Evolutionary conservation across 140 eudicot genomes (phyloP).

Genomic region (Artemisia princeps): DNA sequence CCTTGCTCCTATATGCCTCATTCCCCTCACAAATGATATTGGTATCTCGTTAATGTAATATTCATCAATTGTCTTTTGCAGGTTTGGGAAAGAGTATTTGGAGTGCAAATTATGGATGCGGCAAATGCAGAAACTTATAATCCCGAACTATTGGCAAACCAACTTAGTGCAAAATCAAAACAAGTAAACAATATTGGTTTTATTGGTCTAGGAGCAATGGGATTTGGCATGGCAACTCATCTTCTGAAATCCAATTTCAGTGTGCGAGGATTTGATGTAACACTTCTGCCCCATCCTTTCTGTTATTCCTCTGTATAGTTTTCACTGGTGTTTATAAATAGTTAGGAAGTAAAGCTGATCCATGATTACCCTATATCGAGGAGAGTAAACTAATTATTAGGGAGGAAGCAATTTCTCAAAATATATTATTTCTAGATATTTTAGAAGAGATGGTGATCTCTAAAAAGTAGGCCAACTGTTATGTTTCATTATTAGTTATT

Average conservation of each 20-base stretch:
- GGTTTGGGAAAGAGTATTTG: constrained; percentile 77
- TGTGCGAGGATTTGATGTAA: constrained; percentile 84
- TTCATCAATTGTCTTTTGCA: constrained; percentile 25
- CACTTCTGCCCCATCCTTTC: constrained; percentile 17
- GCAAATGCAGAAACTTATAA: constrained; percentile 68
- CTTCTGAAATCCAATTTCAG: constrained; percentile 67
- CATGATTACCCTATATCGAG: background rate
- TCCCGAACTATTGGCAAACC: constrained; percentile 61
- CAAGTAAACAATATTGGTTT: constrained; percentile 61
- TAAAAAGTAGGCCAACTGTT: too few relatives aligned
- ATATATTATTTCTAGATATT: too few relatives aligned
- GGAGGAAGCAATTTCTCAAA: too few relatives aligned
- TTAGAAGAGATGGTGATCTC: too few relatives aligned
- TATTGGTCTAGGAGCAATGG: constrained; percentile 99
- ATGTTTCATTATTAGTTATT: too few relatives aligned
- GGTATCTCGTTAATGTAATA: constrained; percentile 8
- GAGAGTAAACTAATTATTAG: too few relatives aligned
- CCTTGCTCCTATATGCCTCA: background rate
- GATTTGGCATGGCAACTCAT: constrained; percentile 99
- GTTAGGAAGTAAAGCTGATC: constrained; percentile 1
- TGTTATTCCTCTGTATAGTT: background rate
- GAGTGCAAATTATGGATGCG: constrained; percentile 64
- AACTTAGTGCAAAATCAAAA: constrained; percentile 43
- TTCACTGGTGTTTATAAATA: background rate
- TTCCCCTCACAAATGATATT: constrained; percentile 9